Base-by-base conservation (phyloP, 2,329 filamentous ascomycete genomes). In the Aspergillus texensis region DNA sequence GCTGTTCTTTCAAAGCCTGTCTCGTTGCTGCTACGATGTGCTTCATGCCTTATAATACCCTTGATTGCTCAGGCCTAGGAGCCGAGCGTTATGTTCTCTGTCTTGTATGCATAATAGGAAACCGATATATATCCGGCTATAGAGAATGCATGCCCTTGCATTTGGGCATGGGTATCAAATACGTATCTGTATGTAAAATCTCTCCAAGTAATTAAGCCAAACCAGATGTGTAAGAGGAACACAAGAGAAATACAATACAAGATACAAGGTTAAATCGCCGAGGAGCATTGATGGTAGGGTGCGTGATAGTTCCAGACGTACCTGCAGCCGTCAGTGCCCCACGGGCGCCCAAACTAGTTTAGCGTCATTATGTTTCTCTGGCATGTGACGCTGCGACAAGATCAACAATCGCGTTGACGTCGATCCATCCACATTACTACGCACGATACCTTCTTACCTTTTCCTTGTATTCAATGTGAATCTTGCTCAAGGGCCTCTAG, bases 351-450 rank as follows among this genome's bases (percentile, higher is more conserved):
- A 55, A 66, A 65, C 36, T 34, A 34, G 65, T 39, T 61, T 65
- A 67, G 65, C 41, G 43, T 12, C 3, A 1, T 24, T 59, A 9
- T 26, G 16, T 14, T 41, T 57, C 34, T 34, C 32, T 54, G 48
- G 48, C 64, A 66, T 65, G 62, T 66, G 65, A 66, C 60, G 32
- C 28, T 45, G 16, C 28, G 14, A 41, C 21, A 57, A 55, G 43
- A 46, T 57, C 46, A 58, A 62, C 60, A 41, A 62, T 34, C 54
- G 46, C 28, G 39, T 52, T 52, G n/a, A 53, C 9, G 8, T 43
- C 39, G 14, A 53, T 19, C 52, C 19, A 55, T 39, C 52, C 6
- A 11, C 32, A 21, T 50, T n/a, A 45, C 16, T n/a, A 43, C 24
- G 32, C 30, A 50, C 24, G n/a, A 45, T 55, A 24, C 11, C 16